Evolutionary conservation across 116 monocot species (phyloP), one percentile per base, ranked within the genome.

Genomic region (Iris pallida): DNA sequence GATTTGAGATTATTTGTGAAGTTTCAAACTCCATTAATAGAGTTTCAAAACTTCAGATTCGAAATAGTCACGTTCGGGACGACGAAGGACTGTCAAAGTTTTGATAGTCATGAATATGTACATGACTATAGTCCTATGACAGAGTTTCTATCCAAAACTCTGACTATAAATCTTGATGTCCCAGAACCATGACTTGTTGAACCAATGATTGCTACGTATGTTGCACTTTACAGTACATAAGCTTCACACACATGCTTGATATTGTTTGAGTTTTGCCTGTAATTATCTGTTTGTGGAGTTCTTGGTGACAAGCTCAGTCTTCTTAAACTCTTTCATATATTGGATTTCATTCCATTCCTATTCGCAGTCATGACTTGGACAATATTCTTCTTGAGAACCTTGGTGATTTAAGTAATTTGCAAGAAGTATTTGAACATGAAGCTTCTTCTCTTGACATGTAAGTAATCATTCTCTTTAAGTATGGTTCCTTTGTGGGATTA

Each of bases 161-260:
- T 96, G 42, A 96, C 96, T 16, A 96, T 96, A 92, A 96, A 92
- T 70, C 88, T 96, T 78, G 96, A 96, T 82, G 92, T 96, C 43
- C 96, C 96, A 17, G 96, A 96, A 61, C 89, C 92, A 42, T 96
- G 96, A 92, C 96, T 96, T 73, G 96, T 96, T 73, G 96, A 96
- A 64, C 89, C 96, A 17, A 71, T 71, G 44, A 61, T 96, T 80
- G 89, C 96, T 55, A 77, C 89, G 96, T 96, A 81, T 66, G 92
- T 75, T 76, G 11, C n/a, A n/a, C n/a, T n/a, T n/a, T n/a, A n/a
- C n/a, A n/a, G n/a, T n/a, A n/a, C n/a, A n/a, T n/a, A n/a, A n/a
- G n/a, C n/a, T n/a, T n/a, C n/a, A n/a, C n/a, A n/a, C 63, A 65
- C 4, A 47, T 45, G 15, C 18, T 3, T 64, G 10, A n/a, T 6